Evolutionary conservation across 2,329 filamentous ascomycete species (phyloP).

Genomic region (Colletotrichum viniferum): DNA sequence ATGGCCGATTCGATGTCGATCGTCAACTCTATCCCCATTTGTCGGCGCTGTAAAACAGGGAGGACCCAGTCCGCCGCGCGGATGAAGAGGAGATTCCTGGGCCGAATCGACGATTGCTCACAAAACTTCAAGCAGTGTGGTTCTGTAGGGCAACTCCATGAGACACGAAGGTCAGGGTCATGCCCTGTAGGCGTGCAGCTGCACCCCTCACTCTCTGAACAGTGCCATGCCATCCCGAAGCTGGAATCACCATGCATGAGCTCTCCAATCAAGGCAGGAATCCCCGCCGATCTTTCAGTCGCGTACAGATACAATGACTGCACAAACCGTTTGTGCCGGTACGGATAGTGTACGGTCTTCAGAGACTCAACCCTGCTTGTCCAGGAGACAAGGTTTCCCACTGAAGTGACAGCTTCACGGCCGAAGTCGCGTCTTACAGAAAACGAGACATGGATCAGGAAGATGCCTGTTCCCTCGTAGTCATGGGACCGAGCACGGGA

Average conservation of each 20-base stretch:
- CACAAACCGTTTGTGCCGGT: constrained; percentile 8
- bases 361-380: not conserved
- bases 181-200: constrained; percentile 8
- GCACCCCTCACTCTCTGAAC: constrained; percentile 11
- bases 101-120: constrained; percentile 12
- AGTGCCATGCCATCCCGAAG: constrained; percentile 14
- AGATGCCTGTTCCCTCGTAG: not conserved
- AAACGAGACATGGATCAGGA: constrained; percentile 1
- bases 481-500: constrained; percentile 8
- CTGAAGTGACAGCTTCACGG: constrained; percentile 12
- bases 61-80: not conserved
- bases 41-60: not conserved
- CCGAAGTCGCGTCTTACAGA: not conserved
- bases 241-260: constrained; percentile 12
- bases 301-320: constrained; percentile 3
- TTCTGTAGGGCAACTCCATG: constrained; percentile 10
- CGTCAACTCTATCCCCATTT: constrained; percentile 11
- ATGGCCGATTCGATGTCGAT: constrained; percentile 10
- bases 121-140: not conserved
- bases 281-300: not conserved
- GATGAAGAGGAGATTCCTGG: not conserved
- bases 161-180: constrained; percentile 9
- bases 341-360: not conserved
- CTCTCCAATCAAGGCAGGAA: not conserved
- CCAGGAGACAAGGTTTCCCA: constrained; percentile 20